phyloP scores from a whole-genome alignment of 352 stramenopile species.

The Pythium coloratum region DNA sequence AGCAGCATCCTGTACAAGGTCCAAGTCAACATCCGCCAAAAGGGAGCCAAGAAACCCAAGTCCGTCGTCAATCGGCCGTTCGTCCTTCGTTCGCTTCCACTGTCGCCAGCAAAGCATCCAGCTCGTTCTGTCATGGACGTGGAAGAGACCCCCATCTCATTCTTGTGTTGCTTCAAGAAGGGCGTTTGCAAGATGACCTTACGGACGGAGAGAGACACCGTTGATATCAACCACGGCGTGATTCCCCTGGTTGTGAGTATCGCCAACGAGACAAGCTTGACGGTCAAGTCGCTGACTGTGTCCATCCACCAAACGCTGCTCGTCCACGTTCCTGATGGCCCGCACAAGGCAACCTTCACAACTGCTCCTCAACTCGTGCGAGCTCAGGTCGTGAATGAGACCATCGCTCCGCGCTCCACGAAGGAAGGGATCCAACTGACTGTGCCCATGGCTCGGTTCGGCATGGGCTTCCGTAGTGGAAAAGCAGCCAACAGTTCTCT shows the following conservation, averaged over 20 bases:
- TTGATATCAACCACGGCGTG: background rate
- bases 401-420: background rate
- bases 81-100: background rate
- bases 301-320: background rate
- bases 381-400: background rate
- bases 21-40: background rate
- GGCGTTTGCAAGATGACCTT: background rate
- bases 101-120: background rate
- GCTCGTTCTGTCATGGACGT: background rate
- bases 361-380: background rate
- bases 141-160: background rate
- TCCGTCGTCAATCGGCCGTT: background rate
- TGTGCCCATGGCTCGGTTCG: background rate
- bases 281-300: background rate
- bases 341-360: background rate
- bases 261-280: background rate
- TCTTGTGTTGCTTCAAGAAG: background rate
- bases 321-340: background rate
- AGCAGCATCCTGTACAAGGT: background rate
- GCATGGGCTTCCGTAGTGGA: background rate
- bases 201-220: background rate
- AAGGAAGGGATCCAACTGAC: background rate
- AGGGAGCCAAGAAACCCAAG: background rate
- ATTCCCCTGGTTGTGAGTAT: background rate
- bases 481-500: background rate